Evolutionary conservation across 441 rosid genomes (phyloP), one percentile per base, ranked within the genome.

Genomic region (Melastoma candidum): DNA sequence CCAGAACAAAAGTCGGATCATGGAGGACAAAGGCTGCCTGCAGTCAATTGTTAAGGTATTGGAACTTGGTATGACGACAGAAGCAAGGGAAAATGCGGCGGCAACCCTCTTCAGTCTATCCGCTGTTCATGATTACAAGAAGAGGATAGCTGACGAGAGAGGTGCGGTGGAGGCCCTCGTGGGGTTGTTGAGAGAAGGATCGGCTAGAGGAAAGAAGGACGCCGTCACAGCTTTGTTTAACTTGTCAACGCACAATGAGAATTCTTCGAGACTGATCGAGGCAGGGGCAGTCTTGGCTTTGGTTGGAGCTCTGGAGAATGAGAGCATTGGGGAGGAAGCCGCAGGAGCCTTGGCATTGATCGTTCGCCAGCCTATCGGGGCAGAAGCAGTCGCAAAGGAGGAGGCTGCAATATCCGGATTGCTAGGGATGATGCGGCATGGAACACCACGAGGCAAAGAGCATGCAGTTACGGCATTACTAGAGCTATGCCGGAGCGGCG

Each of bases 391-490:
- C 8, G 95, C 83, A 22, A 71, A 67, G 61, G 98, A 88, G 63
- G 95, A 82, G 44, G 71, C 51, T 8, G 86, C 90, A 0, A 77
- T 88, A 48, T 49, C 78, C 0, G 95, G 95, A 11, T 64, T 93
- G 56, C 63, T 81, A 36, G 75, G 75, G 25, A 81, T 93, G 92
- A 88, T 86, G 97, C 75, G 88, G 27, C 73, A 90, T 7, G 96
- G 98, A 48, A 93, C 88, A 1, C 79, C 95, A 2, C 81, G 95
- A 67, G 98, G 87, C 43, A 93, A 93, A 77, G 97, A 88, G 64
- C 88, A 82, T 46, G 98, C 95, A 0, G 95, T 93, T 0, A 90
- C 95, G n/a, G 95, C 98, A 3, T 69, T 93, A 78, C 90, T 93
- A 0, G 98, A 88, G 69, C 65, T 93, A 4, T 93, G 97, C 78